Evolutionary conservation across 139 green algal genomes (phyloP).

Genomic region (Chlamydomonas sphaeroides): DNA sequence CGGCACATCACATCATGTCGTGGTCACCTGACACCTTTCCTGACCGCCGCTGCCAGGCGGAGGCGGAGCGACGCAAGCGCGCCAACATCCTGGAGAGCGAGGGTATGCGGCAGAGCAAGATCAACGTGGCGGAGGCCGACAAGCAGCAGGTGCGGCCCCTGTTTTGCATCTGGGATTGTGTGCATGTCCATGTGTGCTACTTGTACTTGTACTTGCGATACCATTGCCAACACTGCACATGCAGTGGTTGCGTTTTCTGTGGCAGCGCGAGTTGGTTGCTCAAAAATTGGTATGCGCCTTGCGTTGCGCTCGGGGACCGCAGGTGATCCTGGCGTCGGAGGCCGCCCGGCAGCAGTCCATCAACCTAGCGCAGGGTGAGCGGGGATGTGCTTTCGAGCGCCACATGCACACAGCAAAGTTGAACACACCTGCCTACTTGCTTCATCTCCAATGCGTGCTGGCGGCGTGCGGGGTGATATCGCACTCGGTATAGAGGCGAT

Average conservation of each 20-base stretch:
- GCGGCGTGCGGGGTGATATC: too few relatives aligned
- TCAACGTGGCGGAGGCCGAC: slow-evolving; percentile 94
- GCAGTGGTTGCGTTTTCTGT: background rate
- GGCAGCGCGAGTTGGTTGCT: background rate
- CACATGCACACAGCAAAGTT: too few relatives aligned
- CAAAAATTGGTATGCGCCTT: background rate
- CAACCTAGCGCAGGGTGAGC: slow-evolving; percentile 82
- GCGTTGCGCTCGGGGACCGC: too few relatives aligned
- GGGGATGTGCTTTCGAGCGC: too few relatives aligned
- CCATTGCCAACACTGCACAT: too few relatives aligned
- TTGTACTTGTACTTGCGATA: too few relatives aligned
- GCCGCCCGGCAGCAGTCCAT: slow-evolving; percentile 81
- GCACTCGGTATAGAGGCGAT: too few relatives aligned
- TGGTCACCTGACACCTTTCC: too few relatives aligned
- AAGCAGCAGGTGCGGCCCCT: slow-evolving; percentile 73
- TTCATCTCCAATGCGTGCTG: too few relatives aligned
- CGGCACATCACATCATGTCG: too few relatives aligned
- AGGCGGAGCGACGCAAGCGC: slow-evolving; percentile 95
- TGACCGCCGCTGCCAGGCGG: slow-evolving; percentile 86
- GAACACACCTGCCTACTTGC: too few relatives aligned
- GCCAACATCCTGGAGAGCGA: slow-evolving; percentile 88
- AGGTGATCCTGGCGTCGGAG: slow-evolving; percentile 91
- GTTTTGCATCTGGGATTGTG: background rate
- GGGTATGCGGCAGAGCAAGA: slow-evolving; percentile 86
- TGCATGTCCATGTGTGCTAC: too few relatives aligned